Conservation (phyloP, 345 rosid species). For the Viola odorata region DNA sequence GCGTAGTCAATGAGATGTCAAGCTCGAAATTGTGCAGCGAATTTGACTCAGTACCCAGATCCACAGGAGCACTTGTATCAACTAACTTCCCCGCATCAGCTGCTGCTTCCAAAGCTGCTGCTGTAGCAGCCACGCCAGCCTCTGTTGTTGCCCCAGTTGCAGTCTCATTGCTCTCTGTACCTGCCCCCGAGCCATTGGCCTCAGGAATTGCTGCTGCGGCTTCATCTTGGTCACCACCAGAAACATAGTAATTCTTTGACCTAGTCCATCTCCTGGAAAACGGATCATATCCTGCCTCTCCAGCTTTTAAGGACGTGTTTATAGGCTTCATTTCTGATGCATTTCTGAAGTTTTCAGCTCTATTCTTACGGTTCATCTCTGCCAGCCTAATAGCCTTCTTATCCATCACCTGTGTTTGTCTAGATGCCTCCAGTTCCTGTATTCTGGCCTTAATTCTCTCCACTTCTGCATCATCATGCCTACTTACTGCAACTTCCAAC, state of each 20-base stretch:
- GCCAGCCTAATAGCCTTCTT: conserved; percentile 74
- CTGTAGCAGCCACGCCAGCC: conserved; percentile 58
- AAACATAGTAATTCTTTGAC: conserved; percentile 81
- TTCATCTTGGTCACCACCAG: conserved; percentile 31
- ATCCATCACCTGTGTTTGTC: conserved; percentile 56
- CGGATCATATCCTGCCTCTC: conserved; percentile 98
- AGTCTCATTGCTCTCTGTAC: conserved; percentile 23
- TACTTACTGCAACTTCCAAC: conserved; percentile 66
- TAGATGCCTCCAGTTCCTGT: conserved; percentile 75
- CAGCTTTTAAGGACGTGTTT: conserved; percentile 67
- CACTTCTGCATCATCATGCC: conserved; percentile 66
- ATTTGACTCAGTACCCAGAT: conserved; percentile 73
- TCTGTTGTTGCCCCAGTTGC: conserved; percentile 21
- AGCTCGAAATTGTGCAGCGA: conserved; percentile 74
- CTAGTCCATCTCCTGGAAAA: conserved; percentile 99
- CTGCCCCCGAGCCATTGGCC: conserved; percentile 23
- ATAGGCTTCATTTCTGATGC: conserved; percentile 71
- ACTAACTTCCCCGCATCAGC: conserved; percentile 94
- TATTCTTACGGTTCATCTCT: conserved; percentile 95
- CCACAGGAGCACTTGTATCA: conserved; percentile 88
- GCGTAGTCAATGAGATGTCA: conserved; percentile 54
- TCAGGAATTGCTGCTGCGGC: conserved; percentile 27
- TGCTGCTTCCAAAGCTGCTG: conserved; percentile 86
- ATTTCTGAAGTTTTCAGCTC: conserved; percentile 88
- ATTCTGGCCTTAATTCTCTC: conserved; percentile 71